A percentile compares a stretch with the other conserved stretches of the same genome.
These are phyloP conservation scores for Cudoniella acicularis DNA, from an alignment of 495 filamentous ascomycete genomes.

Conservation along the genomic window DNA sequence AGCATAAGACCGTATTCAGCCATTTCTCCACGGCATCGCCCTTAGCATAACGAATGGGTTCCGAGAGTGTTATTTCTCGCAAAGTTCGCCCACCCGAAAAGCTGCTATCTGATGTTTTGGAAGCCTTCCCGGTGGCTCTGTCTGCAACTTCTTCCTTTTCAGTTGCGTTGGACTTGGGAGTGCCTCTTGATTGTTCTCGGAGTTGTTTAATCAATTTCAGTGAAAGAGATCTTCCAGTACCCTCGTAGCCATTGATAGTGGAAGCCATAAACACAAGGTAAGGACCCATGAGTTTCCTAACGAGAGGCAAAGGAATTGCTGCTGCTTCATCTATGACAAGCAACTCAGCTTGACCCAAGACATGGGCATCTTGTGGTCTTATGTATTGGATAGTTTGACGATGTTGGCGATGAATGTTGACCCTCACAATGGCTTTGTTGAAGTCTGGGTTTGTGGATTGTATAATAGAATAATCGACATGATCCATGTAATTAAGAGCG, in stretches of 20 bases:
- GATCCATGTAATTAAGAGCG: slow-evolving; percentile 85
- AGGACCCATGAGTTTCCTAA: slow-evolving; percentile 93
- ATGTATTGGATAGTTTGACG: slow-evolving; percentile 99
- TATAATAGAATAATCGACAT: slow-evolving; percentile 95
- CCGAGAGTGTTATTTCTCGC: slow-evolving; percentile 84
- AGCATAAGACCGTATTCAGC: slow-evolving; percentile 90
- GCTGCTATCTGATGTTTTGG: slow-evolving; percentile 55
- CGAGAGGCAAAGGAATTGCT: slow-evolving; percentile 89
- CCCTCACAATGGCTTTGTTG: slow-evolving; percentile 96
- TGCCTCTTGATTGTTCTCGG: slow-evolving; percentile 79
- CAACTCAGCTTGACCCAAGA: slow-evolving; percentile 91
- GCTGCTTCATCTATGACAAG: slow-evolving; percentile 98
- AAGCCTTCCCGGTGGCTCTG: slow-evolving; percentile 62
- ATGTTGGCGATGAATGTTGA: slow-evolving; percentile 93
- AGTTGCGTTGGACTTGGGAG: slow-evolving; percentile 41
- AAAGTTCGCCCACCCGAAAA: slow-evolving; percentile 71
- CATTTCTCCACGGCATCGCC: slow-evolving; percentile 92
- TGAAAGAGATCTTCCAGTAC: slow-evolving; percentile 91
- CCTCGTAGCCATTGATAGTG: slow-evolving; percentile 98
- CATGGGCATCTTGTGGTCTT: slow-evolving; percentile 90
- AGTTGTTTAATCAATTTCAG: slow-evolving; percentile 97
- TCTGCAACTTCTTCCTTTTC: slow-evolving; percentile 67
- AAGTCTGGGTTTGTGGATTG: slow-evolving; percentile 98
- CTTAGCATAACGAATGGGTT: slow-evolving; percentile 92
- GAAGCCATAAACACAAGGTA: slow-evolving; percentile 99